These are phyloP conservation scores for Taphrina pruni DNA, from an alignment of 1,139 yeast species.

Conservation along the genomic window DNA sequence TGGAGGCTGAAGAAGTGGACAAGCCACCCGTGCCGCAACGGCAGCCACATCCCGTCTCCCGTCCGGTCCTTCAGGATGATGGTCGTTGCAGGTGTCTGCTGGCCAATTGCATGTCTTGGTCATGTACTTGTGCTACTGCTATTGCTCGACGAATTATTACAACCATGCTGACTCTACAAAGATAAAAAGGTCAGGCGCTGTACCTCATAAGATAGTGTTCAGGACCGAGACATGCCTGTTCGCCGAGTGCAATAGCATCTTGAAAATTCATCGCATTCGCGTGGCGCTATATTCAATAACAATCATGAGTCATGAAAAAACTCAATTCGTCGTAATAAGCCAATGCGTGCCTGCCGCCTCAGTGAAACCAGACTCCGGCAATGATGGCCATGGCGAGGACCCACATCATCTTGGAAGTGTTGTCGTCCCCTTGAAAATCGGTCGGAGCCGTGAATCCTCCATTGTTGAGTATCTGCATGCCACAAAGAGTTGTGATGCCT, in stretches of 20 bases:
- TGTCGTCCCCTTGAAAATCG: constrained; percentile 24
- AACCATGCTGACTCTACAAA: neutral
- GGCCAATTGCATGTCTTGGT: neutral
- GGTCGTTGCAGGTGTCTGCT: neutral
- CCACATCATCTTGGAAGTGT: constrained; percentile 35
- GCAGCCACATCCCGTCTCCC: neutral
- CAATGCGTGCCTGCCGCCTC: no score
- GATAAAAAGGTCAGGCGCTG: no score
- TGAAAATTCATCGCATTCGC: no score
- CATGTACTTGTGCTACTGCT: neutral
- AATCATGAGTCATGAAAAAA: neutral
- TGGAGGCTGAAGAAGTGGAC: constrained; percentile 20
- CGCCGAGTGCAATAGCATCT: no score
- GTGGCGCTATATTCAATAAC: no score
- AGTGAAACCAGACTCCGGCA: constrained; percentile 41
- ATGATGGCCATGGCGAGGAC: constrained; percentile 34
- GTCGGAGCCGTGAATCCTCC: constrained; percentile 26
- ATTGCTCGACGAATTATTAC: neutral
- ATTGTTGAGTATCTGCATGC: constrained; percentile 37
- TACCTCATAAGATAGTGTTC: neutral
- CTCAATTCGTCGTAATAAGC: no score
- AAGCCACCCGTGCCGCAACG: neutral
- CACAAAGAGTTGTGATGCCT: constrained; percentile 36
- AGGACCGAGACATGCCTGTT: neutral
- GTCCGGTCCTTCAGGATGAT: neutral